Conservation (phyloP, 768 basidiomycete genomes). For the Psilocybe tampanensis region DNA sequence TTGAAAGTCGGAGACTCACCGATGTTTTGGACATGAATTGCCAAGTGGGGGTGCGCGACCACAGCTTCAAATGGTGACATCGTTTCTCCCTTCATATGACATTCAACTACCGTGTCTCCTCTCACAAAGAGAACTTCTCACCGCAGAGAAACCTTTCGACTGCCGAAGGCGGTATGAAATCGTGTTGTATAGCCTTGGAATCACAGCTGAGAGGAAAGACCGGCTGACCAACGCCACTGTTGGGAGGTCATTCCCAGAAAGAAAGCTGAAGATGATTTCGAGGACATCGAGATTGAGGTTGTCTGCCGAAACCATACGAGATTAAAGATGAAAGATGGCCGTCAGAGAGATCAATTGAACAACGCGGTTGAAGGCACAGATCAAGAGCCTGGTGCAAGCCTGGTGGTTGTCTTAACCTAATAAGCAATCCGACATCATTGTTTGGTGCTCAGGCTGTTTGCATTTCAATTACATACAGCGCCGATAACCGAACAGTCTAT, state of each 20-base stretch:
- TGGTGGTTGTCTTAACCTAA: background rate
- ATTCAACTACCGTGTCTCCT: background rate
- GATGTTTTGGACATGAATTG: conserved; percentile 59
- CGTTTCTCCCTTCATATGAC: conserved; percentile 31
- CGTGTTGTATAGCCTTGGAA: conserved; percentile 62
- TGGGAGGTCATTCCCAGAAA: conserved; percentile 59
- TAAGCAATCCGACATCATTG: too few relatives aligned
- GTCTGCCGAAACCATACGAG: conserved; percentile 62
- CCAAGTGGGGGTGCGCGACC: conserved; percentile 51
- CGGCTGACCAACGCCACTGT: conserved; percentile 64
- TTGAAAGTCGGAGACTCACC: conserved; percentile 34
- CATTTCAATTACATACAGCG: too few relatives aligned
- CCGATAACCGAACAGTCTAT: too few relatives aligned
- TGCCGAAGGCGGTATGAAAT: conserved; percentile 58
- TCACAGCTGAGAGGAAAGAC: conserved; percentile 64
- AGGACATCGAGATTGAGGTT: conserved; percentile 75
- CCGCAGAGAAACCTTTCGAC: conserved; percentile 58
- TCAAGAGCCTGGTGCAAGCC: too few relatives aligned
- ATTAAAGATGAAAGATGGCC: conserved; percentile 15
- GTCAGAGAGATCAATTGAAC: background rate
- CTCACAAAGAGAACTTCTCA: conserved; percentile 29
- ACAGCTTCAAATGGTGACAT: conserved; percentile 66
- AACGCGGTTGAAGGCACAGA: too few relatives aligned
- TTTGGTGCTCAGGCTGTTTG: too few relatives aligned
- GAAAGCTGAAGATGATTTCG: conserved; percentile 61